Conservation (phyloP, 1,284 basidiomycete genomes). For the Clitocybe nebularis region DNA sequence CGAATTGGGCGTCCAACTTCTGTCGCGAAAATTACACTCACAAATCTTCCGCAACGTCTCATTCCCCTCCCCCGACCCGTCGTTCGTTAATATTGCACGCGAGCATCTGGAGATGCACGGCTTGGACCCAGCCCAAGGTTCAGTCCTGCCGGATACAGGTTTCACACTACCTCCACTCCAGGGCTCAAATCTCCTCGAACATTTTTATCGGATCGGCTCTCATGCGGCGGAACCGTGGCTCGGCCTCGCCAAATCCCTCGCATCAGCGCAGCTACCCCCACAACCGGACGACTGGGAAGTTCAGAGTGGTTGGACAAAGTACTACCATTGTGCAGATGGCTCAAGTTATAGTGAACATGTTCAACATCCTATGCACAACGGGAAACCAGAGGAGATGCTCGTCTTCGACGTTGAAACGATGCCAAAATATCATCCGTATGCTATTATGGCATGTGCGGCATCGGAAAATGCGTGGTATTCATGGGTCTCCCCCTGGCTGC, state of each 20-base stretch:
- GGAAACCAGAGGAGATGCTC: slow-evolving; percentile 67
- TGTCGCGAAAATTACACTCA: slow-evolving; percentile 74
- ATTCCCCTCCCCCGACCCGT: slow-evolving; percentile 58
- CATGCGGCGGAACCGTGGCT: slow-evolving; percentile 81
- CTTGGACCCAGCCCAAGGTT: slow-evolving; percentile 78
- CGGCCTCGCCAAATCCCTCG: slow-evolving; percentile 65
- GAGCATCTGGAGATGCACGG: slow-evolving; percentile 79
- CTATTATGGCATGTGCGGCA: slow-evolving; percentile 89
- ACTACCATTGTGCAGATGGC: slow-evolving; percentile 62
- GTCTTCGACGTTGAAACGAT: slow-evolving; percentile 96
- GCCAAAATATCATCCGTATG: slow-evolving; percentile 76
- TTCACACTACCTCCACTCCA: slow-evolving; percentile 86
- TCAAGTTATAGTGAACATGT: slow-evolving; percentile 65
- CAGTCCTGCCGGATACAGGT: slow-evolving; percentile 70
- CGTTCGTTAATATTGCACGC: slow-evolving; percentile 72
- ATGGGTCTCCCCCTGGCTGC: slow-evolving; percentile 94
- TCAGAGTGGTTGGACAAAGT: slow-evolving; percentile 90
- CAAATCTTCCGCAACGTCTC: slow-evolving; percentile 81
- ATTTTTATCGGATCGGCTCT: slow-evolving; percentile 82
- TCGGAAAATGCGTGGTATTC: slow-evolving; percentile 88
- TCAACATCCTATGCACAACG: slow-evolving; percentile 54
- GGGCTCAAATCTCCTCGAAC: slow-evolving; percentile 81
- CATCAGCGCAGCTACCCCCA: slow-evolving; percentile 53
- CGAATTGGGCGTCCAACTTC: slow-evolving; percentile 88
- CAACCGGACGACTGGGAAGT: slow-evolving; percentile 72